Percentiles rank a stretch among this genome's conserved stretches.
These are phyloP conservation scores for Ustilago xerochloae DNA, from an alignment of 1,284 basidiomycete species.

Conservation along the genomic window DNA sequence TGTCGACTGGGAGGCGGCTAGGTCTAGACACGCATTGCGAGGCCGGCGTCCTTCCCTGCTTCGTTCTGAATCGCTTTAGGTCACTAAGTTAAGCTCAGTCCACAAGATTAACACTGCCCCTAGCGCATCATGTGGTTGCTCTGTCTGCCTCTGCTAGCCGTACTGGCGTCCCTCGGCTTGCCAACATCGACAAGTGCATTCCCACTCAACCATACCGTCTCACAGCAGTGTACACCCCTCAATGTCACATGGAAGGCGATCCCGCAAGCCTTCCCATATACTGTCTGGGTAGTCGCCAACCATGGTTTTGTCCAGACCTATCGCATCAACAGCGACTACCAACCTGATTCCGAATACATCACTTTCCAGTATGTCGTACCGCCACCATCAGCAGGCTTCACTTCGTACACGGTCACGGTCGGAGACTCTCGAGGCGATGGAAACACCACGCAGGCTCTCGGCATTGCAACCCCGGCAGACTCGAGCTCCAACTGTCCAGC, in stretches of 20 bases:
- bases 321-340: slow-evolving; percentile 47
- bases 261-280: slow-evolving; percentile 40
- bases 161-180: slow-evolving; percentile 10
- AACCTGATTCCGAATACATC: slow-evolving; percentile 31
- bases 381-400: slow-evolving; percentile 31
- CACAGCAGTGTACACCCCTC: slow-evolving; percentile 53
- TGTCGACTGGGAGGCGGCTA: too few relatives aligned
- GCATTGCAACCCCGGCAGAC: slow-evolving; percentile 20
- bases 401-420: slow-evolving; percentile 39
- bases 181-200: slow-evolving; percentile 12
- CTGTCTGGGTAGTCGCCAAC: slow-evolving; percentile 48
- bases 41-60: too few relatives aligned
- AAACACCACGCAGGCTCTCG: slow-evolving; percentile 40
- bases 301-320: slow-evolving; percentile 46
- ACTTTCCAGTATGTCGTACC: slow-evolving; percentile 56
- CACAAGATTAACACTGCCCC: too few relatives aligned
- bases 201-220: slow-evolving; percentile 35
- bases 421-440: slow-evolving; percentile 48
- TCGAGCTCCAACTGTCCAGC: slow-evolving; percentile 31
- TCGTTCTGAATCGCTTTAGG: too few relatives aligned
- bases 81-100: too few relatives aligned
- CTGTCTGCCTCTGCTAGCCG: slow-evolving; percentile 5
- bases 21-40: too few relatives aligned
- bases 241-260: slow-evolving; percentile 52
- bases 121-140: slow-evolving; percentile 14